Conservation (phyloP, 345 rosid genomes). For the Firmiana major region DNA sequence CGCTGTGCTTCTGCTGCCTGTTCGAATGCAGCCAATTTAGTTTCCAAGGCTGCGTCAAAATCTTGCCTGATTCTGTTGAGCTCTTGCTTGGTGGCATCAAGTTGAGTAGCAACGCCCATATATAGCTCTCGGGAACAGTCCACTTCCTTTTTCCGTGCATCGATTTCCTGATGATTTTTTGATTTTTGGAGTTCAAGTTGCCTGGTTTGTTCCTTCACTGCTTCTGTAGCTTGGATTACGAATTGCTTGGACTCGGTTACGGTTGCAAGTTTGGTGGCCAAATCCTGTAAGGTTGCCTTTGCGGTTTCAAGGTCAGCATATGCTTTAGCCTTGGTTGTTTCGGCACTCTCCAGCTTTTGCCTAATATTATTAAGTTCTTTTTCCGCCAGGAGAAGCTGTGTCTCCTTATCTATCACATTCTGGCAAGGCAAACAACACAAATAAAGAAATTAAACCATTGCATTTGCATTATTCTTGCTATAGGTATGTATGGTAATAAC, state of each 20-base stretch:
- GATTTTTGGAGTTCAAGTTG: conserved; percentile 62
- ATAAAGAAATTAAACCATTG: not conserved
- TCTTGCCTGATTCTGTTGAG: conserved; percentile 74
- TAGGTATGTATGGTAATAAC: too few relatives aligned
- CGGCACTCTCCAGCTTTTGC: conserved; percentile 39
- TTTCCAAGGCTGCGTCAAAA: conserved; percentile 63
- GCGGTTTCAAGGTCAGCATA: conserved; percentile 51
- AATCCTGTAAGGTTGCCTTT: conserved; percentile 37
- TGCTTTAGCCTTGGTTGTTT: conserved; percentile 34
- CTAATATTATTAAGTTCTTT: conserved; percentile 29
- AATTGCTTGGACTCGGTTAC: conserved; percentile 40
- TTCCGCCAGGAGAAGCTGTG: conserved; percentile 47
- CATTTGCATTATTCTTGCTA: too few relatives aligned
- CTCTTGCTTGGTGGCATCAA: conserved; percentile 64
- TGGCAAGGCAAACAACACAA: not conserved
- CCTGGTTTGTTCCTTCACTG: conserved; percentile 41
- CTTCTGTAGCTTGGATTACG: conserved; percentile 41
- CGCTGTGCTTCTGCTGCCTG: conserved; percentile 71
- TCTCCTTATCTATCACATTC: conserved; percentile 58
- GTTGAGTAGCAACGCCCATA: conserved; percentile 36
- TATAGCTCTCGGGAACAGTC: conserved; percentile 60
- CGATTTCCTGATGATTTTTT: conserved; percentile 22
- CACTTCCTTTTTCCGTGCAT: conserved; percentile 45
- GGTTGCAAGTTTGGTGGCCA: conserved; percentile 38
- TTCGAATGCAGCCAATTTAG: conserved; percentile 51